Percentiles rank a stretch among this genome's conserved stretches.
Conservation (phyloP, 75 land plant genomes). For the Sequoia sempervirens region DNA sequence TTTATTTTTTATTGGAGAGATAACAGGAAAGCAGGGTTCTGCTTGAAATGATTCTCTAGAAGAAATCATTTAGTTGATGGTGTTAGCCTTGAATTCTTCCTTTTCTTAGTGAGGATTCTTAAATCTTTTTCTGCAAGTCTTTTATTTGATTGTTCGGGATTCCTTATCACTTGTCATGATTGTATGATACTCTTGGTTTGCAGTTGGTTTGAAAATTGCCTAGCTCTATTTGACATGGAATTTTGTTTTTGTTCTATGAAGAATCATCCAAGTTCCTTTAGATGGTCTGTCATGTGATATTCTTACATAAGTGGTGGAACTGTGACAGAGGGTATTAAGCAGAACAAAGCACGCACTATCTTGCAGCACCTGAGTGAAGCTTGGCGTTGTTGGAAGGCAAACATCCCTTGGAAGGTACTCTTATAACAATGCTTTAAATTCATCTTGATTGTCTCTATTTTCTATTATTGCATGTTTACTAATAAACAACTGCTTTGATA, state of each 20-base stretch:
- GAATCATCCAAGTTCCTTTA: background rate
- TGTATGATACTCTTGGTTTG: background rate
- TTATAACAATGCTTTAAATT: background rate
- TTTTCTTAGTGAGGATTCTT: background rate
- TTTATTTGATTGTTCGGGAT: background rate
- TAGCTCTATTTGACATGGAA: background rate
- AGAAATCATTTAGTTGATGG: background rate
- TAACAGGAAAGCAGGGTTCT: background rate
- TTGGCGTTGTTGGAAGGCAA: conserved; percentile 99
- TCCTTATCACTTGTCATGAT: background rate
- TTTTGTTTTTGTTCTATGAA: background rate
- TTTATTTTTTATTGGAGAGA: background rate
- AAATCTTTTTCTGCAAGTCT: background rate
- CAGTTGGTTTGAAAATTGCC: background rate
- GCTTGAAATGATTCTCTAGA: background rate
- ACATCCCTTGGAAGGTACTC: conserved; percentile 96
- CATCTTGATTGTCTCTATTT: conserved; percentile 7
- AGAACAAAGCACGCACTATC: conserved; percentile 94
- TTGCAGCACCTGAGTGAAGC: conserved; percentile 99
- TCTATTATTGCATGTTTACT: background rate
- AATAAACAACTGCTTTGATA: background rate
- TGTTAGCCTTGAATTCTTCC: background rate
- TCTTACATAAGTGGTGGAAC: background rate
- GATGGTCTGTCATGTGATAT: background rate
- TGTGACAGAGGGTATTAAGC: conserved; percentile 93